Base-by-base conservation (phyloP, 73 alveolate species). In the Paramecium caudatum region DNA sequence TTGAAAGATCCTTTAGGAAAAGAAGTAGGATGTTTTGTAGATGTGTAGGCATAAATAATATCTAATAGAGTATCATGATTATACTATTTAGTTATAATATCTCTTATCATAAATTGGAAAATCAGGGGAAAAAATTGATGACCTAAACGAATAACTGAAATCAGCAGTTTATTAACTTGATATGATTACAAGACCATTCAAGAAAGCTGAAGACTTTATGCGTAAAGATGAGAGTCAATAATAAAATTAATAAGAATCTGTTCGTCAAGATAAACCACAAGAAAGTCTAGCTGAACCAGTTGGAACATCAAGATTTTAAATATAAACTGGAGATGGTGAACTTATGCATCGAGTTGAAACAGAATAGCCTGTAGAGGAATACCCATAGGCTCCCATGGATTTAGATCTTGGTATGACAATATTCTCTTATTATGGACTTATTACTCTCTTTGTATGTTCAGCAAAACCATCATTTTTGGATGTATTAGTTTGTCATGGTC, bases 391-490 rank as follows among this genome's bases (percentile, higher is more conserved):
- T 1, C 68, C 88, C 1, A 17, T 41, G 36, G 46, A 74, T 41
- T 74, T 74, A 21, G 68, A 74, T 39, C 33, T 27, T 34, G 88
- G 88, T 1, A 74, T 74, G 46, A 74, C 68, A 1, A 45, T 74
- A 13, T 74, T 74, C 43, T 21, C 39, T 5, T 15, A 39, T 37
- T 74, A 74, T 45, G 43, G 46, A 10, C 19, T 74, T 5, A 30
- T 74, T 4, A 74, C 88, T 41, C 13, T 74, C 3, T 74, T 74
- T 74, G 68, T 74, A 41, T 74, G 88, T 41, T 74, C 47, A 3
- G 88, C 88, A 9, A 74, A 74, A 34, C 88, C 88, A 37, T 74
- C 88, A 39, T 74, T 74, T 74, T 21, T 74, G 19, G 88, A 74
- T 74, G 88, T 74, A 6, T 19, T 74, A 7, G 88, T 74, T 6